Evolutionary conservation across 352 stramenopile species (phyloP), one percentile per base, ranked within the genome.

Genomic region (Phytopythium sindhum): DNA sequence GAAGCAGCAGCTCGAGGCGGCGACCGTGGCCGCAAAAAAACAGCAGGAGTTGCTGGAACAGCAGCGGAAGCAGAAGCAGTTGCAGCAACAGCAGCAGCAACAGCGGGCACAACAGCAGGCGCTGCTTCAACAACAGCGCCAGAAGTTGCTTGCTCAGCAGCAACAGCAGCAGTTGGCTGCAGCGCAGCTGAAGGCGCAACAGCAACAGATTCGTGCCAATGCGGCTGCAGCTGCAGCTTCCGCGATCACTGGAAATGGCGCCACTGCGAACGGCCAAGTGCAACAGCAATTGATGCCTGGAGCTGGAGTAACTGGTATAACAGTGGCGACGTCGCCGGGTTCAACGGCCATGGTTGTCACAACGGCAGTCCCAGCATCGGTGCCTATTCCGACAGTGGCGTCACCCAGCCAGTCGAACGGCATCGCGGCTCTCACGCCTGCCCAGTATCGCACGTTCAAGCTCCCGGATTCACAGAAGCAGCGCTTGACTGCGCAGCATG

Each of bases 391-490:
- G 4, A 60, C 60, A 58, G 54, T 55, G 64, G 45, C 50, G 56
- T 48, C 14, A 60, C 9, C 63, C 3, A 48, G 7, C 14, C 35
- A 51, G 53, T 17, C 58, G 1, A 83, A 69, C 21, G 66, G 59
- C 26, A 73, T 70, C 39, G 63, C 74, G 4, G 75, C 77, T 15
- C 72, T 92, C 37, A 92, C 84, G 1, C 70, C 84, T 9, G 78
- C 81, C 21, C 84, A 92, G 59, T 92, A 92, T 54, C 76, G 74
- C n/a, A 90, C 73, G 15, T 90, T 92, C 61, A 88, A 89, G 66
- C 63, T 93, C 5, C 66, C 79, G 0, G 79, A 91, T 23, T 62
- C 70, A 6, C 82, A 85, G 50, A 91, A 91, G 63, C 78, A 89
- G 50, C 80, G 78, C 14, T 55, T 93, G 45, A 90, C 83, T 3